Conservation (phyloP, 2,329 filamentous ascomycete species). For the Calonectria pseudoreteaudii region DNA sequence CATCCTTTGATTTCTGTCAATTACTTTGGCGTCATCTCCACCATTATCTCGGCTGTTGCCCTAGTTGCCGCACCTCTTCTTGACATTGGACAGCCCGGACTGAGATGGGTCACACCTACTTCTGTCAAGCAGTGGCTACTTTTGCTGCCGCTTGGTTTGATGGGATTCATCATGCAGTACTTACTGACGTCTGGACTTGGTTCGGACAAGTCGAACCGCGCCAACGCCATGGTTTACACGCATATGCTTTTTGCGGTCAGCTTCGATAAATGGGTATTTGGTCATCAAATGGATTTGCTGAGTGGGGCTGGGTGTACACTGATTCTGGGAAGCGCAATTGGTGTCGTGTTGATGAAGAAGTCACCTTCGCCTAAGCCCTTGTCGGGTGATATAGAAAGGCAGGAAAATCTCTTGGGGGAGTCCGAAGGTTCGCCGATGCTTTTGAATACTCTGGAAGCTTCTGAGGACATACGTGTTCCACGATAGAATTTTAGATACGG, state of each 20-base stretch:
- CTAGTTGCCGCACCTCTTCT: conserved; percentile 65
- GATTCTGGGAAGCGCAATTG: conserved; percentile 66
- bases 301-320: conserved; percentile 64
- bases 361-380: conserved; percentile 41
- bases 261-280: conserved; percentile 66
- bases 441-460: conserved; percentile 44
- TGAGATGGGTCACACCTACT: conserved; percentile 57
- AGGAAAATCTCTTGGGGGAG: conserved; percentile 43
- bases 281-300: conserved; percentile 60
- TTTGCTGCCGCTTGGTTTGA: conserved; percentile 74
- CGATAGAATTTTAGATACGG: conserved; percentile 19
- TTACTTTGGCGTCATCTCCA: conserved; percentile 81
- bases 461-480: conserved; percentile 34
- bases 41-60: conserved; percentile 72
- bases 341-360: conserved; percentile 60
- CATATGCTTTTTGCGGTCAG: conserved; percentile 67
- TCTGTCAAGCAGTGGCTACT: conserved; percentile 71
- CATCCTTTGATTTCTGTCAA: conserved; percentile 89
- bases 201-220: conserved; percentile 73
- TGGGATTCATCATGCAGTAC: conserved; percentile 88
- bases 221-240: conserved; percentile 69
- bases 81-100: conserved; percentile 57
- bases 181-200: conserved; percentile 82
- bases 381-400: conserved; percentile 50
- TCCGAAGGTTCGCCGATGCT: conserved; percentile 57